phyloP scores from a whole-genome alignment of 176 grass and related monocot species.

The Oryza longistaminata region DNA sequence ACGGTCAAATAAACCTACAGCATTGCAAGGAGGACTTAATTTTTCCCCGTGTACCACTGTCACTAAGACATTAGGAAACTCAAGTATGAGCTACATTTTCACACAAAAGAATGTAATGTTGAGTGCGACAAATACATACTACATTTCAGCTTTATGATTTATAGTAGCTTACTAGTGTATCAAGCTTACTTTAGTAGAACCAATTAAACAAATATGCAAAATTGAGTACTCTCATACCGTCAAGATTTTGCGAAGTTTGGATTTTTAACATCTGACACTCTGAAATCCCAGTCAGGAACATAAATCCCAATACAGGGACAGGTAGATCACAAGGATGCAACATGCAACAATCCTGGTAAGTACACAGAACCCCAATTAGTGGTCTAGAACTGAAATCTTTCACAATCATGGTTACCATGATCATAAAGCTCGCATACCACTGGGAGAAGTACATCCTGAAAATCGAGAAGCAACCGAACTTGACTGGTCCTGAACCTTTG shows the following conservation, averaged over 20 bases:
- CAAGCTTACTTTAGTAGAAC: neutral
- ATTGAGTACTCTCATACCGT: slow-evolving; percentile 36
- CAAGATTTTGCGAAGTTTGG: slow-evolving; percentile 57
- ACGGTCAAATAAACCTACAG: slow-evolving; percentile 79
- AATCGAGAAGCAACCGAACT: slow-evolving; percentile 50
- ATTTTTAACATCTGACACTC: slow-evolving; percentile 58
- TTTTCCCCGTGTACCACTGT: slow-evolving; percentile 73
- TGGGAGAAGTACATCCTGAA: slow-evolving; percentile 71
- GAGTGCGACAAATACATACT: neutral
- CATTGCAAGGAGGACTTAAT: slow-evolving; percentile 86
- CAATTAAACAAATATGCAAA: neutral
- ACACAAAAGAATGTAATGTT: neutral
- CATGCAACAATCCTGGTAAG: slow-evolving; percentile 69
- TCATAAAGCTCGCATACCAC: slow-evolving; percentile 43
- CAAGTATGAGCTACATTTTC: neutral
- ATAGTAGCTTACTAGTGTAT: neutral
- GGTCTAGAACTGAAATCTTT: neutral
- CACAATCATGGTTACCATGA: neutral
- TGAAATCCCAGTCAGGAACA: slow-evolving; percentile 93
- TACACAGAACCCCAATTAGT: neutral
- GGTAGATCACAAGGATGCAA: slow-evolving; percentile 71
- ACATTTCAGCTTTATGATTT: neutral
- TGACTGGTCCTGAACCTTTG: slow-evolving; percentile 58
- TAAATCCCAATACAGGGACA: slow-evolving; percentile 69
- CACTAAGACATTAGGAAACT: slow-evolving; percentile 45